A percentile compares a stretch with the other conserved stretches of the same genome.
These are phyloP conservation scores for Heritiera fomes DNA, from an alignment of 345 rosid genomes.

Conservation along the genomic window DNA sequence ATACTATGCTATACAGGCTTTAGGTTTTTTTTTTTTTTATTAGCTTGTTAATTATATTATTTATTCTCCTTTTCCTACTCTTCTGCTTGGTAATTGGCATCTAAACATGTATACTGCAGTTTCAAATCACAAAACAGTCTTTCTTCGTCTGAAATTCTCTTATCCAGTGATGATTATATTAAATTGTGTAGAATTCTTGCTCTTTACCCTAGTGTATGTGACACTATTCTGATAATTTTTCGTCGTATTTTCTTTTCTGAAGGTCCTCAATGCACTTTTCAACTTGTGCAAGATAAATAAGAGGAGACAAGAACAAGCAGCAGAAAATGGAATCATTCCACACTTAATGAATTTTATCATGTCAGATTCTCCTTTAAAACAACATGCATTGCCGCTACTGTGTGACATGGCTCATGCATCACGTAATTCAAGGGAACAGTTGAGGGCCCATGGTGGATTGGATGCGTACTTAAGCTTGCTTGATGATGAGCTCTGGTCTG, in stretches of 20 bases:
- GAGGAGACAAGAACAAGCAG: slow-evolving; percentile 99
- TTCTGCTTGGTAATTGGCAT: neutral
- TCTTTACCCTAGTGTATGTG: neutral
- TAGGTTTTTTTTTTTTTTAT: neutral
- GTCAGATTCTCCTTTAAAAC: slow-evolving; percentile 79
- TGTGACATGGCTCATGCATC: slow-evolving; percentile 99
- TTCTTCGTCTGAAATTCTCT: neutral
- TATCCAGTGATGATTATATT: neutral
- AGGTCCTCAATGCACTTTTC: slow-evolving; percentile 96
- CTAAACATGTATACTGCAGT: neutral
- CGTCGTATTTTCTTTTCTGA: slow-evolving; percentile 24
- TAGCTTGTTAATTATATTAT: neutral
- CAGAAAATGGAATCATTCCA: slow-evolving; percentile 98
- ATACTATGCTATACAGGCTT: neutral
- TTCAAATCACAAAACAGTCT: neutral
- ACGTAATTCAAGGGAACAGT: slow-evolving; percentile 93
- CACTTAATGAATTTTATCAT: slow-evolving; percentile 88
- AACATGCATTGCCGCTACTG: slow-evolving; percentile 77
- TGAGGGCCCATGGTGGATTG: slow-evolving; percentile 95
- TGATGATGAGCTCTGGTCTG: slow-evolving; percentile 87
- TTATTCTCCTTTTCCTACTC: neutral
- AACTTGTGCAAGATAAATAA: slow-evolving; percentile 99
- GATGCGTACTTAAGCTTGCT: slow-evolving; percentile 92
- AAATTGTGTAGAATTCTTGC: neutral
- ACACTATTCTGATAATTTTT: slow-evolving; percentile 12